A percentile compares a stretch with the other conserved stretches of the same genome.
These are phyloP conservation scores for Coprinellus micaceus DNA, from an alignment of 768 basidiomycete genomes.

Conservation along the genomic window DNA sequence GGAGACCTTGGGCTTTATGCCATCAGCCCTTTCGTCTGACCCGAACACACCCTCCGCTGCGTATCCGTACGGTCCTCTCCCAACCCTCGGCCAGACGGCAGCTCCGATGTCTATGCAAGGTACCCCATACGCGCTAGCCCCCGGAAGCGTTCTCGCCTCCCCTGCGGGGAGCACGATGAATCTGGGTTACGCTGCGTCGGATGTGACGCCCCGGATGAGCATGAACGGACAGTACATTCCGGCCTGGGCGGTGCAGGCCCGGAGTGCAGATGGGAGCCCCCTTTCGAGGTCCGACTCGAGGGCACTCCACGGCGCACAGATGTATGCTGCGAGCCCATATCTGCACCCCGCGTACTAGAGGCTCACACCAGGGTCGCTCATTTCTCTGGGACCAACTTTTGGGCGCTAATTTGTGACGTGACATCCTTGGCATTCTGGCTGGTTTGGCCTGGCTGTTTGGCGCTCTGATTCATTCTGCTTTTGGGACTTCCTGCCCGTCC, in stretches of 20 bases:
- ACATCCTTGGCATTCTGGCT: too few relatives aligned
- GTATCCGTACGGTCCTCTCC: constrained; percentile 10
- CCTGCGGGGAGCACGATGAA: constrained; percentile 10
- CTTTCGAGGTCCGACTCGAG: constrained; percentile 19
- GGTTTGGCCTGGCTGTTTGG: too few relatives aligned
- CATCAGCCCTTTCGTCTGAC: constrained; percentile 4
- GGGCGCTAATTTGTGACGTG: too few relatives aligned
- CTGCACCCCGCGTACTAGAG: constrained; percentile 4
- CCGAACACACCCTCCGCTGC: not conserved
- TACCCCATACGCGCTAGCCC: constrained; percentile 15
- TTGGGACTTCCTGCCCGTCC: too few relatives aligned
- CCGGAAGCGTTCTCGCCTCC: constrained; percentile 12
- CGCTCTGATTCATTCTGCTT: too few relatives aligned
- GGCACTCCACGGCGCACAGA: constrained; percentile 5
- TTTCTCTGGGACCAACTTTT: too few relatives aligned
- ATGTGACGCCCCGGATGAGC: not conserved
- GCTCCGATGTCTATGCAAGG: constrained; percentile 20
- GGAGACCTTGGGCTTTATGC: constrained; percentile 25
- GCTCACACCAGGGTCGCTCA: not conserved
- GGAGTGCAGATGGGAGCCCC: constrained; percentile 14
- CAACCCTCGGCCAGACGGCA: constrained; percentile 19
- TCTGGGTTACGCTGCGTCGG: not conserved
- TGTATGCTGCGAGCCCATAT: constrained; percentile 1
- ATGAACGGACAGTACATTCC: constrained; percentile 23
- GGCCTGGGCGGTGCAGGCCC: constrained; percentile 26